Evolutionary conservation across 1,139 yeast genomes (phyloP), one percentile per base, ranked within the genome.

Genomic region (Lodderomyces metapsilosis): DNA sequence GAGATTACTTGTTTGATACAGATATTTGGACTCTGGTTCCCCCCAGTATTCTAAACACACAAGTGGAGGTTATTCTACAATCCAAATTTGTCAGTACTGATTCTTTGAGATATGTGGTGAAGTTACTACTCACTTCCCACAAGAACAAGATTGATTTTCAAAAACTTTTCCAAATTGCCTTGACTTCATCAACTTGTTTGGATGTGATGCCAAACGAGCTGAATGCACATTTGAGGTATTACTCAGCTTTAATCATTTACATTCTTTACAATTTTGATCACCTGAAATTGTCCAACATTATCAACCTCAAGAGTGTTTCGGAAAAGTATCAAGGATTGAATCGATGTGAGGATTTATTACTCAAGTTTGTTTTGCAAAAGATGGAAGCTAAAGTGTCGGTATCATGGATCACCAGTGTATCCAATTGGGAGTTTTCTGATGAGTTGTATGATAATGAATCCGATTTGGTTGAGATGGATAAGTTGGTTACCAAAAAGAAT

Each of bases 351-450:
- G 98, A 91, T 56, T 57, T 78, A 39, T 49, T 88, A 2, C 56
- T 91, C 24, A 77, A 85, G 44, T 60, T 67, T 2, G 60, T 86
- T 2, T 57, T 91, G 37, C 66, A 71, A 41, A 58, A 59, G 9
- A 66, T 88, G 31, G 98, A 91, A 58, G 54, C 76, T 0, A 64
- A 66, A 5, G 53, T 71, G 9, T 65, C 72, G 12, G 53, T 45
- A 41, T 68, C 76, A 7, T 87, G 95, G 95, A 67, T 83, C 11
- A 68, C 72, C 41, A 59, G 56, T 38, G 80, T 86, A 9, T 65
- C 72, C 36, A 67, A 74, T 33, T 88, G 95, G 95, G 89, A 84
- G 40, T 74, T 84, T 39, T 58, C 77, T 22, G 71, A 69, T 35
- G 70, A 66, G 17, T 51, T 66, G 35, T 58, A 61, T 8, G 64